phyloP scores from a whole-genome alignment of 1,139 yeast genomes.

The Debaryomyces robertsiae region DNA sequence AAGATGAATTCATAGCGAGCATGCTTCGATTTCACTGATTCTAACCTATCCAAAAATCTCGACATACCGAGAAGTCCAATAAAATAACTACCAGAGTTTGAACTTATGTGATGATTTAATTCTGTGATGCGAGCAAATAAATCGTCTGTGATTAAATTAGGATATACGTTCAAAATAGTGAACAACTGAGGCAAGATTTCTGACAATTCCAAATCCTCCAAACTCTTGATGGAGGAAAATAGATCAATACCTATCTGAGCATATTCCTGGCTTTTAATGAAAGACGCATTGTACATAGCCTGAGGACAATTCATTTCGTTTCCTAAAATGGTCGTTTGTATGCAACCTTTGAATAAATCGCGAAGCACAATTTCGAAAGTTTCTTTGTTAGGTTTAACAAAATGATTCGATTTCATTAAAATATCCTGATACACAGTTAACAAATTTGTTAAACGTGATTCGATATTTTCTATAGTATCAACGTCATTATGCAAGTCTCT shows the following conservation, averaged over 20 bases:
- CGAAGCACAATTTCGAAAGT: constrained; percentile 57
- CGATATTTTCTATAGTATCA: constrained; percentile 29
- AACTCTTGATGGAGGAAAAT: constrained; percentile 45
- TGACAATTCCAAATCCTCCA: constrained; percentile 30
- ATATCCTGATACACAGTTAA: constrained; percentile 70
- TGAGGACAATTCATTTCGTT: constrained; percentile 13
- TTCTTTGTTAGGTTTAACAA: constrained; percentile 52
- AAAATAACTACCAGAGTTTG: constrained; percentile 16
- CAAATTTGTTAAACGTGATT: constrained; percentile 53
- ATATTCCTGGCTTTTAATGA: constrained; percentile 59
- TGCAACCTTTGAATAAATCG: constrained; percentile 54
- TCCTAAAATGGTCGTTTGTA: constrained; percentile 26
- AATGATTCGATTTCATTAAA: constrained; percentile 29
- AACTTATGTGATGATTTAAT: background rate
- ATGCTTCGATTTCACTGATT: constrained; percentile 19
- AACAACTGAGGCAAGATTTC: constrained; percentile 31
- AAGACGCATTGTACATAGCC: constrained; percentile 27
- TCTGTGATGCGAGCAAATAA: constrained; percentile 23
- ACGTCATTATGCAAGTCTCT: constrained; percentile 32
- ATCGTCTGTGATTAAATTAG: constrained; percentile 28
- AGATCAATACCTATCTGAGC: constrained; percentile 65
- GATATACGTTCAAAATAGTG: constrained; percentile 28
- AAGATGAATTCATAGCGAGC: constrained; percentile 32
- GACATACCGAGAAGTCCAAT: constrained; percentile 27
- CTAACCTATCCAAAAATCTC: constrained; percentile 22